These are phyloP conservation scores for Phytophthora pinifolia DNA, from an alignment of 352 stramenopile genomes.

Conservation along the genomic window DNA sequence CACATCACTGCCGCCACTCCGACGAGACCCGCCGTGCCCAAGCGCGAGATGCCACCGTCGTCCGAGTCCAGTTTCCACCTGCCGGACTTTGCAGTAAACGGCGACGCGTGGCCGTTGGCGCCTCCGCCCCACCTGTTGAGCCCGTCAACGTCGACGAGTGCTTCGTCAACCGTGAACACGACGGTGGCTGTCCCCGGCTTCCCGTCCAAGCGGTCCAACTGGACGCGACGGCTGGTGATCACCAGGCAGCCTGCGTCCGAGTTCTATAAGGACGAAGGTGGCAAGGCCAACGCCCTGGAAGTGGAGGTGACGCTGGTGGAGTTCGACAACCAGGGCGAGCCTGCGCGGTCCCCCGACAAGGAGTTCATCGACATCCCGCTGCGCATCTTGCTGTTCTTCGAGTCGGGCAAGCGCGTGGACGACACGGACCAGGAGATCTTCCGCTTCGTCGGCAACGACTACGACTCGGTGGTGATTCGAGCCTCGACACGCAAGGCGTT, in stretches of 20 bases:
- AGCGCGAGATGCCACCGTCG: constrained; percentile 10
- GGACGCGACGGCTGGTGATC: constrained; percentile 77
- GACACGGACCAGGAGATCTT: constrained; percentile 88
- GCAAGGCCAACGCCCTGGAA: constrained; percentile 79
- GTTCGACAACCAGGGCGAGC: constrained; percentile 71
- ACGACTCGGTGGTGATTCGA: constrained; percentile 82
- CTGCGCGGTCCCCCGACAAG: constrained; percentile 60
- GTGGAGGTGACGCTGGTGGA: constrained; percentile 82
- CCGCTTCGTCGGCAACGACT: constrained; percentile 84
- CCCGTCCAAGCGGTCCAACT: constrained; percentile 43
- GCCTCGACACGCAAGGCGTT: constrained; percentile 53
- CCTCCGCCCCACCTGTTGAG: constrained; percentile 26
- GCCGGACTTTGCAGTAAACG: constrained; percentile 18
- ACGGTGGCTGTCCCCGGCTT: constrained; percentile 1
- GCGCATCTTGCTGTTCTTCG: constrained; percentile 79
- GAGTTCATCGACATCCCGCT: constrained; percentile 84
- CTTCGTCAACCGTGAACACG: constrained; percentile 10
- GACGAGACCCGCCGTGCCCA: constrained; percentile 10
- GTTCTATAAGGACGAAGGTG: constrained; percentile 91
- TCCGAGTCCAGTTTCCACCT: constrained; percentile 28
- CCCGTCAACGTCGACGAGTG: constrained; percentile 13
- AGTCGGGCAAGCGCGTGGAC: constrained; percentile 85
- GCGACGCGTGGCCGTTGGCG: constrained; percentile 18
- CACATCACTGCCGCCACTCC: constrained; percentile 30
- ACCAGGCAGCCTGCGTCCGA: constrained; percentile 83